Conservation (phyloP, 1,139 yeast genomes). For the Blastobotrys serpentis region DNA sequence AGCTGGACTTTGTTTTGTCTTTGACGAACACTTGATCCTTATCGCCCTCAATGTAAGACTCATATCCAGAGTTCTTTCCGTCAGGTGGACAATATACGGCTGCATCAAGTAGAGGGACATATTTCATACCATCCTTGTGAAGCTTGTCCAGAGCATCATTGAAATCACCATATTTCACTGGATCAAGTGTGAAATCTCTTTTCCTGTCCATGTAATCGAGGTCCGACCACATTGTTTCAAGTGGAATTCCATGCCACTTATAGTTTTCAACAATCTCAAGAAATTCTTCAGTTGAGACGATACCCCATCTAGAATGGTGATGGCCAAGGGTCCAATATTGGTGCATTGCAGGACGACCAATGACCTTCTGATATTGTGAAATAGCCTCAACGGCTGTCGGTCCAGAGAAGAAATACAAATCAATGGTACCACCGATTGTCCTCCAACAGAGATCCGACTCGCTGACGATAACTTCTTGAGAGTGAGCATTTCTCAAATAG, state of each 20-base stretch:
- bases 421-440: slow-evolving; percentile 32
- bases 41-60: slow-evolving; percentile 34
- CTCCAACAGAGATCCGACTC: slow-evolving; percentile 33
- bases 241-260: slow-evolving; percentile 20
- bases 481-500: slow-evolving; percentile 27
- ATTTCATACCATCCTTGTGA: slow-evolving; percentile 35
- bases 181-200: slow-evolving; percentile 39
- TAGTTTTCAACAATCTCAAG: slow-evolving; percentile 17
- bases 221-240: slow-evolving; percentile 27
- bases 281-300: slow-evolving; percentile 17
- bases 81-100: slow-evolving; percentile 38
- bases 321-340: slow-evolving; percentile 32
- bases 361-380: slow-evolving; percentile 31
- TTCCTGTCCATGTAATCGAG: slow-evolving; percentile 34
- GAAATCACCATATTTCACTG: slow-evolving; percentile 34
- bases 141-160: slow-evolving; percentile 32
- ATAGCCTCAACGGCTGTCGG: slow-evolving; percentile 38
- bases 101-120: slow-evolving; percentile 41
- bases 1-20: neutral
- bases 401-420: slow-evolving; percentile 40
- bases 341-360: slow-evolving; percentile 39
- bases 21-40: slow-evolving; percentile 36
- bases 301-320: slow-evolving; percentile 30
- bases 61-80: slow-evolving; percentile 33
- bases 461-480: slow-evolving; percentile 29